Conservation (phyloP, 805 yeast genomes). For the Candida stauntonica region DNA sequence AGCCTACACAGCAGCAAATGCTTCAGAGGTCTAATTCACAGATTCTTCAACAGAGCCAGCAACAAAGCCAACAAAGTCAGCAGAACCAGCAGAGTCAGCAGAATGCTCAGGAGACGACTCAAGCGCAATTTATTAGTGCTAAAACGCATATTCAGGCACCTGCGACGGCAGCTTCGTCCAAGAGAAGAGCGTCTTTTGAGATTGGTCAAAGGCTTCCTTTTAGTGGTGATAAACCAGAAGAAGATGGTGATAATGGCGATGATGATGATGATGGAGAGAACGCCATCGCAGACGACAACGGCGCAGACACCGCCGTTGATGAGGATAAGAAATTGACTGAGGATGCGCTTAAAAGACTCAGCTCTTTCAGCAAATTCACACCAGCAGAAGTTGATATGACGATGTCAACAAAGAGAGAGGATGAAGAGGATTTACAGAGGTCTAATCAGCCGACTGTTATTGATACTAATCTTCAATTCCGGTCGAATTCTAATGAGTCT, state of each 20-base stretch:
- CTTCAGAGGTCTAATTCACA: too few species aligned
- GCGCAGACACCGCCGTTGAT: constrained; percentile 14
- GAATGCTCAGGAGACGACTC: constrained; percentile 11
- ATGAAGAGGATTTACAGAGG: constrained; percentile 5
- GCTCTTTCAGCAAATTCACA: constrained; percentile 26
- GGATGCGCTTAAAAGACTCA: constrained; percentile 35
- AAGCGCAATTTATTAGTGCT: constrained; percentile 26
- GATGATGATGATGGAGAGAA: constrained; percentile 5
- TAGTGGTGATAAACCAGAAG: constrained; percentile 19
- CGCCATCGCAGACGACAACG: neutral
- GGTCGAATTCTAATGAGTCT: constrained; percentile 1
- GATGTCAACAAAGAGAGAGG: constrained; percentile 7
- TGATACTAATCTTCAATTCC: constrained; percentile 9
- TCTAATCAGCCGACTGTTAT: constrained; percentile 2
- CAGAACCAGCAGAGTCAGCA: constrained; percentile 3
- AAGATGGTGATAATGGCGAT: constrained; percentile 7
- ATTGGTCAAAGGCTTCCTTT: constrained; percentile 33
- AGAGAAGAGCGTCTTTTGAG: constrained; percentile 28
- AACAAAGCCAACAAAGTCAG: constrained; percentile 3
- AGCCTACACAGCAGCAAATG: constrained; percentile 3
- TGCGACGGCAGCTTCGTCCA: constrained; percentile 34
- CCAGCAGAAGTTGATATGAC: constrained; percentile 27
- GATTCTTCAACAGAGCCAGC: too few species aligned
- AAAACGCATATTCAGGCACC: constrained; percentile 39
- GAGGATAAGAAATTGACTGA: constrained; percentile 35